Conservation (phyloP, 164 flowering plant genomes). For the Vitis vinifera region DNA sequence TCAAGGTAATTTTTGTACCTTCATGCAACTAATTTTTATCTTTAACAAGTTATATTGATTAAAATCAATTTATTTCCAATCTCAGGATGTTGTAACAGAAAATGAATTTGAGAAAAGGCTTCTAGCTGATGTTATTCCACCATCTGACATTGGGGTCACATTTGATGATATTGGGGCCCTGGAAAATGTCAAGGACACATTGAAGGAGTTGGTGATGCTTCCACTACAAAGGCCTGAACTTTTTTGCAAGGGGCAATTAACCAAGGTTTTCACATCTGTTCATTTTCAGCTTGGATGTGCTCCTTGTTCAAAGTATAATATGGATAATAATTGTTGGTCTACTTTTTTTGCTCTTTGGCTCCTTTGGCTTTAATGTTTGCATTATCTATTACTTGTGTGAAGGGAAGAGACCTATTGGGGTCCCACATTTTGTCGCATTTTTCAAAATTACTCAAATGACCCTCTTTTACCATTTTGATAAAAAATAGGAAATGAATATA, state of each 20-base stretch:
- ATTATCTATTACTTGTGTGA: not conserved
- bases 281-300: not conserved
- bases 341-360: not conserved
- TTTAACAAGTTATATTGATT: too few species aligned
- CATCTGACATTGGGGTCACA: constrained; percentile 85
- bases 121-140: constrained; percentile 82
- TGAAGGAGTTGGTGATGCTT: constrained; percentile 92
- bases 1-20: constrained; percentile 47
- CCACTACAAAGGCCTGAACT: constrained; percentile 91
- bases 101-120: constrained; percentile 94
- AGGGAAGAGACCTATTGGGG: not conserved
- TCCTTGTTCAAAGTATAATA: not conserved
- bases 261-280: constrained; percentile 51
- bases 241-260: constrained; percentile 86
- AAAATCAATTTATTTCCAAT: not conserved
- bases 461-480: too few species aligned
- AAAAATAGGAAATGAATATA: too few species aligned
- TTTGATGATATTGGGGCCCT: constrained; percentile 94
- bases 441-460: too few species aligned
- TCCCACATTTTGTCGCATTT: too few species aligned
- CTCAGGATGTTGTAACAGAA: constrained; percentile 85
- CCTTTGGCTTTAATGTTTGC: not conserved
- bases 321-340: not conserved
- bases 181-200: constrained; percentile 85
- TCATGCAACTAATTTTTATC: not conserved